These are phyloP conservation scores for Scortechinia acanthostroma DNA, from an alignment of 2,329 filamentous ascomycete genomes.

Conservation along the genomic window DNA sequence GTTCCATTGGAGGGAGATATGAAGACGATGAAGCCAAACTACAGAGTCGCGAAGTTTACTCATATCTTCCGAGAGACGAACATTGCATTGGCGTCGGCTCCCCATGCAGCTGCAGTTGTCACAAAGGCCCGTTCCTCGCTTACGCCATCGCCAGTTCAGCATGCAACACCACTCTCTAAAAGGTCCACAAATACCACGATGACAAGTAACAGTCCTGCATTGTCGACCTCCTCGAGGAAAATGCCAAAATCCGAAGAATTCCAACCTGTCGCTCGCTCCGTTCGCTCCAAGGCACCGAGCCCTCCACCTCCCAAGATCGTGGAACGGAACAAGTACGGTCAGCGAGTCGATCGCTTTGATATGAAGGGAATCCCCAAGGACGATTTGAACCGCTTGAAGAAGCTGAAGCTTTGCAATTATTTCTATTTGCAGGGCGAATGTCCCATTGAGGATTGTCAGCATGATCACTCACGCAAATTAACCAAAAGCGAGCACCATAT, in stretches of 20 bases:
- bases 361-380: constrained; percentile 40
- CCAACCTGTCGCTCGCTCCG: too few relatives aligned
- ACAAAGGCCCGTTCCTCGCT: constrained; percentile 16
- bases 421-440: constrained; percentile 51
- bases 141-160: constrained; percentile 22
- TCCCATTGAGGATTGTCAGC: constrained; percentile 44
- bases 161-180: constrained; percentile 22
- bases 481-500: constrained; percentile 40
- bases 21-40: constrained; percentile 31
- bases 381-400: constrained; percentile 51
- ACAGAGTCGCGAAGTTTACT: constrained; percentile 37
- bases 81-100: constrained; percentile 17
- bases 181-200: constrained; percentile 24
- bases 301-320: constrained; percentile 29
- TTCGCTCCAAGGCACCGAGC: constrained; percentile 20
- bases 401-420: constrained; percentile 55
- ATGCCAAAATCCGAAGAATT: background rate
- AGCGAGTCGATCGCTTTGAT: constrained; percentile 45
- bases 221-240: background rate
- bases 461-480: constrained; percentile 42
- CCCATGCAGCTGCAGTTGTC: constrained; percentile 12
- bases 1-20: constrained; percentile 45
- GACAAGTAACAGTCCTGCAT: constrained; percentile 14
- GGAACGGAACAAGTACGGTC: constrained; percentile 47
- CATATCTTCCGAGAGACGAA: constrained; percentile 44